Percentiles rank a stretch among this genome's conserved stretches.
Evolutionary conservation across 2,329 filamentous ascomycete genomes (phyloP).

Genomic region (Botryosphaeria dothidea): DNA sequence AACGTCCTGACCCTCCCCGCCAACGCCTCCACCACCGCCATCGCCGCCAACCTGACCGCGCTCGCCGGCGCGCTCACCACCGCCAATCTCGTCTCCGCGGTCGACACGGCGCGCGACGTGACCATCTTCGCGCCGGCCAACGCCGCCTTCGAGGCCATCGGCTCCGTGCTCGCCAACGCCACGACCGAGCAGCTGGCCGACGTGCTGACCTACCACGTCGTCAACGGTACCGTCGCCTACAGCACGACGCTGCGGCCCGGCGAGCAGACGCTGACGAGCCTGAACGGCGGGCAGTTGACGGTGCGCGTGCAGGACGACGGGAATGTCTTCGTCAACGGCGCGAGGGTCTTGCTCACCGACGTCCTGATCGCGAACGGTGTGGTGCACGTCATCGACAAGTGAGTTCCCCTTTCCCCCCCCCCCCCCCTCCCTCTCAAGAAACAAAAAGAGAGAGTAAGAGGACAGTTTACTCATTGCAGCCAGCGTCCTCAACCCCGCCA

Average conservation of each 20-base stretch:
- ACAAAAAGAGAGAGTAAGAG: no score
- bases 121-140: constrained; percentile 68
- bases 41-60: constrained; percentile 39
- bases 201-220: constrained; percentile 66
- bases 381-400: constrained; percentile 57
- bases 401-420: constrained; percentile 26
- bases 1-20: constrained; percentile 43
- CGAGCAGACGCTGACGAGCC: constrained; percentile 39
- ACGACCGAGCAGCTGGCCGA: constrained; percentile 49
- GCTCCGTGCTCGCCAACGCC: constrained; percentile 52
- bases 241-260: constrained; percentile 46
- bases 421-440: neutral
- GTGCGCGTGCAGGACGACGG: constrained; percentile 34
- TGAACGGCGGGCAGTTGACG: constrained; percentile 41
- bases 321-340: constrained; percentile 46
- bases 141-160: constrained; percentile 59
- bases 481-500: constrained; percentile 57
- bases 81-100: constrained; percentile 40
- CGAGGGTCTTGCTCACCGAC: constrained; percentile 43
- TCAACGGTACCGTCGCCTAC: constrained; percentile 58
- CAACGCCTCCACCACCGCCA: constrained; percentile 32
- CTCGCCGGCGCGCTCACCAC: constrained; percentile 43
- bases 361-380: constrained; percentile 49
- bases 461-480: no score
- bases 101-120: constrained; percentile 49